Base-by-base conservation (phyloP, 2,329 filamentous ascomycete genomes). In the Waltergamsia citrina region DNA sequence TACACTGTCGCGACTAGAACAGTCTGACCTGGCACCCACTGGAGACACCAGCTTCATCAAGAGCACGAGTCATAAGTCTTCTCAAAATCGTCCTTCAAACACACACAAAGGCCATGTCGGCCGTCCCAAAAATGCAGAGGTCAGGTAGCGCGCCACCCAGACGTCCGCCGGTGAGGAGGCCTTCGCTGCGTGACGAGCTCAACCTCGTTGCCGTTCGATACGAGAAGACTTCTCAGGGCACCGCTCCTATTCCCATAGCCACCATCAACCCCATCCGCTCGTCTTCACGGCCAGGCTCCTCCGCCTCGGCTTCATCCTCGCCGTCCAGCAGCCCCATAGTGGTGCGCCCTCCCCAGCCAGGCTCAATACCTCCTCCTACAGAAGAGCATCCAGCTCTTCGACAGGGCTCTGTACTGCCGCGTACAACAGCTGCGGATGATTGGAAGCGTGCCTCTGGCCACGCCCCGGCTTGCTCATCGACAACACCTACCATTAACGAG, bases 361-460 rank as follows among this genome's bases (percentile, higher is more conserved):
- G 52, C 14, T 42, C 57, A 18, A 43, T 66, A 22, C 50, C 62
- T 25, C 64, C 64, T 26, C 67, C 67, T 9, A 53, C 54, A 3
- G 69, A 74, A 48, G 59, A 71, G 48, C 71, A 74, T 43, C 70
- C 70, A 15, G 65, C 69, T 12, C 59, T 74, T 35, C 62, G 71
- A 6, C 14, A 14, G 26, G 31, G 11, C n/a, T 14, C 24, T 10
- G 27, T 23, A 8, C 14, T 37, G 51, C 46, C 25, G 32, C 54
- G 56, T 15, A 35, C 39, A 16, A 47, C 52, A 17, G 42, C 43
- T 28, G 43, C 51, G 11, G 59, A 67, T 39, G 56, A 59, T 39
- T 60, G 60, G 50, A 77, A 71, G 51, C 62, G 74, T 38, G 71
- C 77, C 44, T 77, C 71, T 17, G 68, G 63, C 7, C 61, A 71